Conservation (phyloP, 805 yeast genomes). For the Dipodascus albidus region DNA sequence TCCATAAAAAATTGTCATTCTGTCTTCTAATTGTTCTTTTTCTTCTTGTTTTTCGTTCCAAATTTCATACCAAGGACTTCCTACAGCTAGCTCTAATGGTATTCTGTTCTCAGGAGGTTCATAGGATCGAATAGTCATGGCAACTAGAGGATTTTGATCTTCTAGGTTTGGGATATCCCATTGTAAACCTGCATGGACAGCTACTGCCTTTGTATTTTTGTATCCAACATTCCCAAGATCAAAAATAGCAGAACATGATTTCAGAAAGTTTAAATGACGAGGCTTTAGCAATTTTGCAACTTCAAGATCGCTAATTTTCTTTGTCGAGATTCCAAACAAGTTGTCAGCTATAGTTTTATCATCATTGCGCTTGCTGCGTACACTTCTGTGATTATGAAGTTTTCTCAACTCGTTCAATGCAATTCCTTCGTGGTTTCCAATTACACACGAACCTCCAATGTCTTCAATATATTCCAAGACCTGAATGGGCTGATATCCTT, state of each 20-base stretch:
- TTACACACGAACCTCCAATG: constrained; percentile 53
- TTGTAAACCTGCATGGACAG: constrained; percentile 74
- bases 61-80: constrained; percentile 45
- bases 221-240: constrained; percentile 45
- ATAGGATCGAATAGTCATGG: constrained; percentile 58
- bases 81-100: constrained; percentile 38
- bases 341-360: constrained; percentile 17
- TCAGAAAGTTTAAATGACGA: constrained; percentile 48
- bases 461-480: constrained; percentile 57
- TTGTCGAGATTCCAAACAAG: constrained; percentile 5
- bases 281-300: constrained; percentile 46
- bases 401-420: constrained; percentile 54
- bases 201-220: constrained; percentile 35
- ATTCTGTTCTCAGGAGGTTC: constrained; percentile 51
- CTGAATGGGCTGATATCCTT: constrained; percentile 66
- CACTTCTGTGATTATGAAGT: constrained; percentile 38
- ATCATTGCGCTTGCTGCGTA: constrained; percentile 15
- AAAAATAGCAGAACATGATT: constrained; percentile 53
- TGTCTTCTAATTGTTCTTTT: constrained; percentile 16
- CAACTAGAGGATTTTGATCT: constrained; percentile 50
- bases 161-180: constrained; percentile 45
- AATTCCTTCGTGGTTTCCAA: constrained; percentile 84
- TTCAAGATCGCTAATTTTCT: constrained; percentile 13
- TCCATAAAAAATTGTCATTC: constrained; percentile 57
- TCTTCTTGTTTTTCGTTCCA: constrained; percentile 37